phyloP scores from a whole-genome alignment of 1,139 yeast species.

The Sugiyamaella grinbergsii region DNA sequence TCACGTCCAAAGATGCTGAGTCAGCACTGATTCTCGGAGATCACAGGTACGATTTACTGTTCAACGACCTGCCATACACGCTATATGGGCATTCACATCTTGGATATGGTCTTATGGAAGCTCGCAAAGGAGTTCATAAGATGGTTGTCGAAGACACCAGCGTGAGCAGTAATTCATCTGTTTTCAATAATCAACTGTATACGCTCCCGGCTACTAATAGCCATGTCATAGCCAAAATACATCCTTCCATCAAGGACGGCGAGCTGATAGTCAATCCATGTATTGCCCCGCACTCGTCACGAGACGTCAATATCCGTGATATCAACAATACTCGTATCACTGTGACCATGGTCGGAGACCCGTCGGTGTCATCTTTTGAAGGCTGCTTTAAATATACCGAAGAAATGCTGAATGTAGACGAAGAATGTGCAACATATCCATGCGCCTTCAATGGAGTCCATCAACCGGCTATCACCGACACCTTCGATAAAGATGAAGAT shows the following conservation, averaged over 20 bases:
- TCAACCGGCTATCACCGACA: slow-evolving; percentile 81
- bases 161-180: background rate
- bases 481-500: slow-evolving; percentile 69
- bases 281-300: slow-evolving; percentile 66
- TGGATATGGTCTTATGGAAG: slow-evolving; percentile 92
- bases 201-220: slow-evolving; percentile 8
- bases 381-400: slow-evolving; percentile 83
- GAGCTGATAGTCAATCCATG: slow-evolving; percentile 64
- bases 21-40: slow-evolving; percentile 79
- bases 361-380: slow-evolving; percentile 50
- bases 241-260: slow-evolving; percentile 20
- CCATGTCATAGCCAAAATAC: slow-evolving; percentile 6
- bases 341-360: slow-evolving; percentile 74
- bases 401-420: slow-evolving; percentile 71
- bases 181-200: background rate
- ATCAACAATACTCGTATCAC: slow-evolving; percentile 34
- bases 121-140: slow-evolving; percentile 78
- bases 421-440: slow-evolving; percentile 66
- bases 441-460: slow-evolving; percentile 93
- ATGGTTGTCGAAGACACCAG: slow-evolving; percentile 25
- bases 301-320: slow-evolving; percentile 39
- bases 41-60: slow-evolving; percentile 71
- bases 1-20: slow-evolving; percentile 37
- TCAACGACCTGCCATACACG: slow-evolving; percentile 71
- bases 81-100: slow-evolving; percentile 88